Base-by-base conservation (phyloP, 768 basidiomycete genomes). In the Tulasnella sp. region DNA sequence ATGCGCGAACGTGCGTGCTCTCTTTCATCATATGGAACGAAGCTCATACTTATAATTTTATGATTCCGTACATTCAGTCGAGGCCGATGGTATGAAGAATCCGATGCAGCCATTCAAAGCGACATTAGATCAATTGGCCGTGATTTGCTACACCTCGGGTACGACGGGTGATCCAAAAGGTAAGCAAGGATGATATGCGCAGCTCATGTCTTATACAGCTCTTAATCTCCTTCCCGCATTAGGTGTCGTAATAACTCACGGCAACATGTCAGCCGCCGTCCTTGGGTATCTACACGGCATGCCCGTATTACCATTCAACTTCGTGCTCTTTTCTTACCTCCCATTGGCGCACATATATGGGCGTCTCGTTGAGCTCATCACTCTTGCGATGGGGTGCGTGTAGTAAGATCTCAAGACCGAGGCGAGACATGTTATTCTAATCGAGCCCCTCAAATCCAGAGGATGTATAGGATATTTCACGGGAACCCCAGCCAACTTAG, bases 401-500 rank as follows among this genome's bases (percentile, higher is more conserved):
- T 27, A 7, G 2, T 48, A 45, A 29, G 41, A 60, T 25, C 63
- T 43, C 43, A 63, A 62, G 15, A 57, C 65, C 43, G n/a, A n/a
- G n/a, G n/a, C 64, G 41, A 4, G 55, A 38, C 34, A 22, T 45
- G 60, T n/a, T 42, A 41, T 22, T 45, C 38, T 17, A 53, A n/a
- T 11, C 11, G 15, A 71, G 77, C 34, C 5, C 5, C 15, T 7
- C 15, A 15, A 38, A 4, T 65, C 81, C 42, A 86, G 89, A 53
- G 84, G 83, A 24, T 74, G 72, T 55, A 82, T 97, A 64, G 91
- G 88, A 22, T 94, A 83, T 71, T 90, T 81, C 67, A 84, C 87
- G n/a, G 92, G 92, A 49, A 92, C 96, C 70, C 85, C 85, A 27
- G 71, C 88, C n/a, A 80, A 85, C 17, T 77, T 98, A 27, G 76